Base-by-base conservation (phyloP, 345 rosid genomes). In the Euphorbia pulcherrima region DNA sequence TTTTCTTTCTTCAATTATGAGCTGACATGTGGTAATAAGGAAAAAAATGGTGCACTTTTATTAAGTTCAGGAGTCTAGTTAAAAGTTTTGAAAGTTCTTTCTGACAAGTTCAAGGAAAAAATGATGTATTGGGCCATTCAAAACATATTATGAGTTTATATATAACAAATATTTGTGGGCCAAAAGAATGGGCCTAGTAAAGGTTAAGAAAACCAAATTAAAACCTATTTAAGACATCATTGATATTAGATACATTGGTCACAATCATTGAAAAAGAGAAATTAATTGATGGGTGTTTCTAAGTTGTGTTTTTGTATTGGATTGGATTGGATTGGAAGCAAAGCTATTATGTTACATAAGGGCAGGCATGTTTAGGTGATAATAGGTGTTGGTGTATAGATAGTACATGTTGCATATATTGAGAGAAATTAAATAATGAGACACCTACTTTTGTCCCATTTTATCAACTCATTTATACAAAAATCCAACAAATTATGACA, bases 111-210 rank as follows among this genome's bases (percentile, higher is more conserved):
- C n/a, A n/a, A n/a, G n/a, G n/a, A n/a, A n/a, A n/a, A n/a, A n/a
- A n/a, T n/a, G n/a, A n/a, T n/a, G n/a, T n/a, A n/a, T n/a, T n/a
- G n/a, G n/a, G n/a, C n/a, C n/a, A n/a, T n/a, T n/a, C n/a, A n/a
- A n/a, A n/a, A n/a, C n/a, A n/a, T n/a, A n/a, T n/a, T n/a, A n/a
- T n/a, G n/a, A n/a, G n/a, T n/a, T n/a, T n/a, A n/a, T n/a, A 17
- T 60, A 74, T 77, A 33, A 7, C 20, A 58, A 48, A 72, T 68
- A 77, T 77, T 77, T 74, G 68, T 60, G 71, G 64, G 17, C 21
- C 8, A 37, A 46, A 33, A 2, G 24, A 18, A 65, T 71, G 69
- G 73, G 62, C 69, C 60, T 24, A 48, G 11, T 28, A 40, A 56
- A 26, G 4, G 35, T 20, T 37, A 26, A 17, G 24, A 7, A 64